Evolutionary conservation across 108 stramenopile species (phyloP).

Genomic region (Skeletonema potamos): DNA sequence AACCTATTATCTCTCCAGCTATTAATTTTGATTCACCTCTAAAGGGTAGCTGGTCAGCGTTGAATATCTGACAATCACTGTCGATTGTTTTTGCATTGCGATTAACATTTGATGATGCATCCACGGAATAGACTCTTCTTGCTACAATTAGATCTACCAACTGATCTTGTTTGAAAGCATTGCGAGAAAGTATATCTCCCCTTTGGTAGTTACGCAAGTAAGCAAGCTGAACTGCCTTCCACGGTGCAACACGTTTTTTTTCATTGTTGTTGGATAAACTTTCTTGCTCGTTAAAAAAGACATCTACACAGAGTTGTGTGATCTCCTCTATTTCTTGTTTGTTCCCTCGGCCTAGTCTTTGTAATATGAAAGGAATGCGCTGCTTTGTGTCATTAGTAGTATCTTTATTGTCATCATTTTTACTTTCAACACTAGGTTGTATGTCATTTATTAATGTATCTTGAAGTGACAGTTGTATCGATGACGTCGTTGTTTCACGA

Average conservation of each 20-base stretch:
- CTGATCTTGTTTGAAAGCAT: slow-evolving; percentile 39
- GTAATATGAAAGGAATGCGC: slow-evolving; percentile 50
- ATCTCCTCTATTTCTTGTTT: slow-evolving; percentile 49
- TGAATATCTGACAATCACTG: slow-evolving; percentile 13
- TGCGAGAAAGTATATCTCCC: slow-evolving; percentile 28
- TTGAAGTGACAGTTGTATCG: background rate
- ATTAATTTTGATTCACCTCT: slow-evolving; percentile 31
- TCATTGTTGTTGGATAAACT: background rate
- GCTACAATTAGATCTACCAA: slow-evolving; percentile 58
- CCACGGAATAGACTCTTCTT: slow-evolving; percentile 44
- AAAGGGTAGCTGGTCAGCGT: slow-evolving; percentile 10
- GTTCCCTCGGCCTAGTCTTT: slow-evolving; percentile 44
- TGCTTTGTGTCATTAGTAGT: background rate
- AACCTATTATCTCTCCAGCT: slow-evolving; percentile 72
- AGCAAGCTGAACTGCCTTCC: slow-evolving; percentile 40
- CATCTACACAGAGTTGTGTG: slow-evolving; percentile 62
- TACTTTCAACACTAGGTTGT: background rate
- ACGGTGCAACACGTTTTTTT: slow-evolving; percentile 8
- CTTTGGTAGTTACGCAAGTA: slow-evolving; percentile 43
- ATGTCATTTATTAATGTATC: background rate
- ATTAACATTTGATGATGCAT: background rate
- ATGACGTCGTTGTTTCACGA: background rate
- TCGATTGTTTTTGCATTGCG: background rate
- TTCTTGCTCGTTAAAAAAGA: slow-evolving; percentile 69
- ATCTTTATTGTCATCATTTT: background rate